A percentile compares a stretch with the other conserved stretches of the same genome.
Conservation (phyloP, 192 early-diverging fungal genomes). For the Phycomyces nitens region DNA sequence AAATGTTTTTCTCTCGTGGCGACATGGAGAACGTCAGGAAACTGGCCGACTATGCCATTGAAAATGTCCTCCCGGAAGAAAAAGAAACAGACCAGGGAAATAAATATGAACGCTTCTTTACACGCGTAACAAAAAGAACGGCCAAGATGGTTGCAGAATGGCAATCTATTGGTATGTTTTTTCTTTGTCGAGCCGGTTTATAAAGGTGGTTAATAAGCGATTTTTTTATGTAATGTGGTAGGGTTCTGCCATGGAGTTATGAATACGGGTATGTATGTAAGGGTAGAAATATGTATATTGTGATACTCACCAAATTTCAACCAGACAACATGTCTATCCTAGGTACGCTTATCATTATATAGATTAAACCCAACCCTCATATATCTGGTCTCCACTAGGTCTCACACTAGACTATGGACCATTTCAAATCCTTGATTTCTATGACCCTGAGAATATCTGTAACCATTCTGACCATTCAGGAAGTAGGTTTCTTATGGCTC, state of each 20-base stretch:
- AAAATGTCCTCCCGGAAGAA: constrained; percentile 50
- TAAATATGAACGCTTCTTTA: constrained; percentile 58
- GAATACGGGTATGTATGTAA: constrained; percentile 56
- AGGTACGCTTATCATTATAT: constrained; percentile 18
- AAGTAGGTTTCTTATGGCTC: constrained; percentile 47
- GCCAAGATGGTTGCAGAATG: constrained; percentile 73
- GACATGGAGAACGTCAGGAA: constrained; percentile 49
- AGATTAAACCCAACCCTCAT: neutral
- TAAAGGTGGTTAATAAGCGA: no score
- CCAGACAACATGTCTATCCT: constrained; percentile 83
- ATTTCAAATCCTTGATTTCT: constrained; percentile 78
- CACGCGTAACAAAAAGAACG: constrained; percentile 55
- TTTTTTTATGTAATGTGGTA: no score
- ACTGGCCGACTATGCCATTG: constrained; percentile 73
- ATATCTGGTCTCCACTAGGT: constrained; percentile 23
- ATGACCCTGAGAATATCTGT: constrained; percentile 77
- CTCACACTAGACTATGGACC: constrained; percentile 89
- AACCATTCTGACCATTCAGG: constrained; percentile 77
- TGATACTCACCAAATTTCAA: neutral
- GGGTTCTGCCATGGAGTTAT: constrained; percentile 83
- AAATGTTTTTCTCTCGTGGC: constrained; percentile 69
- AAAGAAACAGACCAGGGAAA: constrained; percentile 27
- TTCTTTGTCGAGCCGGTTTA: neutral
- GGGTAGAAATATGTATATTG: neutral
- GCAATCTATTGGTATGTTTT: constrained; percentile 59